Conservation (phyloP, 225 moss, liverwort and hornwort genomes). For the Polytrichum formosum region DNA sequence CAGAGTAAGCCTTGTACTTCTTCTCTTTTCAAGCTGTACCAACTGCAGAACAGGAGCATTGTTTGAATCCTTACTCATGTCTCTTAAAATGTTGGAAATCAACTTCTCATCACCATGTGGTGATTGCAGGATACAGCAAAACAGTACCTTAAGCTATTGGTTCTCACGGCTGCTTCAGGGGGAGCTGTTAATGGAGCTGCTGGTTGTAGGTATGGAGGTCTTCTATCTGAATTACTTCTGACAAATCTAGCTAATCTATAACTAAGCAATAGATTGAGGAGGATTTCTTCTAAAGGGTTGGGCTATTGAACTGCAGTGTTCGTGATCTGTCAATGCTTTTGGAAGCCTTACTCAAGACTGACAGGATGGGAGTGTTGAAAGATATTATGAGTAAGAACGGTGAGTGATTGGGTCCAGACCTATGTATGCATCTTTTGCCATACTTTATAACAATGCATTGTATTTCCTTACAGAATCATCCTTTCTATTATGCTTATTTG, state of each 20-base stretch:
- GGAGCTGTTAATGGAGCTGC: constrained; percentile 63
- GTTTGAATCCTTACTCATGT: neutral
- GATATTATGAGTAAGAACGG: constrained; percentile 86
- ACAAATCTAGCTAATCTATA: too few species aligned
- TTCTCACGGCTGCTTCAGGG: constrained; percentile 70
- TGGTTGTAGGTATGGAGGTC: constrained; percentile 64
- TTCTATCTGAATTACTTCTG: neutral
- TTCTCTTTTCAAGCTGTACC: neutral
- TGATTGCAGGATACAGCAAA: constrained; percentile 71
- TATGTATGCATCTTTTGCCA: too few species aligned
- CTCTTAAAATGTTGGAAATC: neutral
- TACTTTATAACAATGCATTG: too few species aligned
- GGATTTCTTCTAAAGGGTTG: neutral
- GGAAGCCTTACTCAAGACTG: constrained; percentile 80
- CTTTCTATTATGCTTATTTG: too few species aligned
- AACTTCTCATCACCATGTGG: constrained; percentile 1
- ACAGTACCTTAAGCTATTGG: constrained; percentile 73
- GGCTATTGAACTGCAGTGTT: constrained; percentile 37
- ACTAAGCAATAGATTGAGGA: neutral
- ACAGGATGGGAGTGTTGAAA: constrained; percentile 53
- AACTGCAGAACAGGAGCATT: neutral
- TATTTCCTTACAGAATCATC: too few species aligned
- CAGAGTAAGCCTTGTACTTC: constrained; percentile 38
- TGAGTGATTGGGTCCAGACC: constrained; percentile 8
- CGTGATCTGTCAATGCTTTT: constrained; percentile 81